These are phyloP conservation scores for Elsinoe arachidis DNA, from an alignment of 2,329 filamentous ascomycete species.

Conservation along the genomic window DNA sequence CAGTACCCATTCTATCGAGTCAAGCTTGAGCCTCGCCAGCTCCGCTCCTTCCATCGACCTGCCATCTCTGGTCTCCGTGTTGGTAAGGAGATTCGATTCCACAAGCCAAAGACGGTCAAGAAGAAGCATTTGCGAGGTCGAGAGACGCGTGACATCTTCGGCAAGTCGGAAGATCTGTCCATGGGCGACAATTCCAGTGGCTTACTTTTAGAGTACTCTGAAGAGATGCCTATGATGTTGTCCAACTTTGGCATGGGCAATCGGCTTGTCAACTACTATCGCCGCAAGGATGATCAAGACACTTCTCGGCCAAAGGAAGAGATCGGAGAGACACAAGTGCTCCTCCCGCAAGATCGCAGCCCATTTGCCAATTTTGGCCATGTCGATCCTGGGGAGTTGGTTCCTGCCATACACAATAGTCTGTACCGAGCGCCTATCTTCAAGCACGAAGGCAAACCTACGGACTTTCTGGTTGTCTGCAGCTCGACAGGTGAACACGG, in stretches of 20 bases:
- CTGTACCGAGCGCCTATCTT: conserved; percentile 96
- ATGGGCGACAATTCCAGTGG: conserved; percentile 82
- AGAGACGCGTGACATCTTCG: conserved; percentile 68
- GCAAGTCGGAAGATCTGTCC: conserved; percentile 70
- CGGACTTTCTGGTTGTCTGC: conserved; percentile 80
- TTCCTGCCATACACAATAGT: conserved; percentile 83
- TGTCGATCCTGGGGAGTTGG: conserved; percentile 81
- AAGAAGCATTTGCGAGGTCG: conserved; percentile 75
- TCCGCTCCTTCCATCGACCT: conserved; percentile 78
- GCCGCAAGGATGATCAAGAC: conserved; percentile 72
- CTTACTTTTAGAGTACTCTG: conserved; percentile 88
- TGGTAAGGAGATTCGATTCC: conserved; percentile 62
- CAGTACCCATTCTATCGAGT: conserved; percentile 96
- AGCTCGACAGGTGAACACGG: conserved; percentile 73
- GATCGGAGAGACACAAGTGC: conserved; percentile 77
- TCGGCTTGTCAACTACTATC: conserved; percentile 93
- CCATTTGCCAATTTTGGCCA: conserved; percentile 93
- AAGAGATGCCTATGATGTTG: conserved; percentile 82
- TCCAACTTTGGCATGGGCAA: conserved; percentile 98
- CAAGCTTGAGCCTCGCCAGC: conserved; percentile 61
- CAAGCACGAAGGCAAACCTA: conserved; percentile 66
- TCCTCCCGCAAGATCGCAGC: conserved; percentile 89
- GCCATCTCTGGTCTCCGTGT: conserved; percentile 50
- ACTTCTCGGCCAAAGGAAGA: conserved; percentile 67
- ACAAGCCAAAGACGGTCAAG: conserved; percentile 64